Evolutionary conservation across 1,284 basidiomycete genomes (phyloP).

Genomic region (Vanrija humicola): DNA sequence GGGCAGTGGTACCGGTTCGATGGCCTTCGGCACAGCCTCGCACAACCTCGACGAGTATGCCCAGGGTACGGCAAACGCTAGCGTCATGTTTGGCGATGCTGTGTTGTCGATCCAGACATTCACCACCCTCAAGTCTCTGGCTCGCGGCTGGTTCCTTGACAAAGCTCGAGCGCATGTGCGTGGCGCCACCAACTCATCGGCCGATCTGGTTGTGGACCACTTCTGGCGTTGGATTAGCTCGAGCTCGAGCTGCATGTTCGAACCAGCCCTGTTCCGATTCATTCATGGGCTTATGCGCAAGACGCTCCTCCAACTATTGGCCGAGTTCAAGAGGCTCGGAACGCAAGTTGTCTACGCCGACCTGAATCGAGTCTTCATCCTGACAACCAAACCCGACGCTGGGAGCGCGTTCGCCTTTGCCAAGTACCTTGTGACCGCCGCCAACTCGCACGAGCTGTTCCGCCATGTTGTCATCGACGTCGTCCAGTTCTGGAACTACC

Average conservation of each 20-base stretch:
- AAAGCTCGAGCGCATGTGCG: slow-evolving; percentile 58
- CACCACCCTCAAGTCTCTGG: slow-evolving; percentile 76
- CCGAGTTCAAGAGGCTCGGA: slow-evolving; percentile 93
- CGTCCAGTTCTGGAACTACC: slow-evolving; percentile 87
- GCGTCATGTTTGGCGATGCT: slow-evolving; percentile 83
- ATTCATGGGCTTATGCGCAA: slow-evolving; percentile 96
- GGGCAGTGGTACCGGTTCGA: slow-evolving; percentile 78
- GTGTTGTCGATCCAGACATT: slow-evolving; percentile 90
- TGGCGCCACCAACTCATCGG: slow-evolving; percentile 45
- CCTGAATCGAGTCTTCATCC: slow-evolving; percentile 82
- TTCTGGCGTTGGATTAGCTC: slow-evolving; percentile 98
- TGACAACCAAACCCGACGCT: slow-evolving; percentile 88
- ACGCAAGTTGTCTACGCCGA: slow-evolving; percentile 94
- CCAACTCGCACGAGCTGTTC: slow-evolving; percentile 92
- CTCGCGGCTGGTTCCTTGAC: slow-evolving; percentile 90
- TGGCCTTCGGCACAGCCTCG: slow-evolving; percentile 88
- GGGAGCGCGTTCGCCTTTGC: slow-evolving; percentile 94
- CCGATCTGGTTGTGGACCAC: slow-evolving; percentile 64
- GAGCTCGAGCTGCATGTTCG: slow-evolving; percentile 78
- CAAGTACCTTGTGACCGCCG: slow-evolving; percentile 87
- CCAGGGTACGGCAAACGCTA: slow-evolving; percentile 64
- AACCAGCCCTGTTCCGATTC: slow-evolving; percentile 90
- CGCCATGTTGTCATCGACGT: slow-evolving; percentile 86
- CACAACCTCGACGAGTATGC: slow-evolving; percentile 89
- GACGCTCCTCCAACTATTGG: slow-evolving; percentile 92